phyloP scores from a whole-genome alignment of 306 rosid genomes.

The Vicia sativa region DNA sequence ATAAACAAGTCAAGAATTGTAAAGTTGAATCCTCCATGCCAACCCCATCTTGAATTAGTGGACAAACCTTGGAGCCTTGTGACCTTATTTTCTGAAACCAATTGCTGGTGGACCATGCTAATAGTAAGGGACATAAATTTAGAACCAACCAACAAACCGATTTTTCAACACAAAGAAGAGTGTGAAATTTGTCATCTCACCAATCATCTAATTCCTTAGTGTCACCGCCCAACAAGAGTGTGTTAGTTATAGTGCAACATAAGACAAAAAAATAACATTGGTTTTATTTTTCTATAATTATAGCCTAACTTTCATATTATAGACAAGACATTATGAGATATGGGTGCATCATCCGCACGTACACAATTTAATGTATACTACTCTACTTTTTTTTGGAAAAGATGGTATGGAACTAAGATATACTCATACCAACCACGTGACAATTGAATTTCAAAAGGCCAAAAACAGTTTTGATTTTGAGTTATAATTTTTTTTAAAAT shows the following conservation, averaged over 20 bases:
- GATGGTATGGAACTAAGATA: constrained; percentile 7
- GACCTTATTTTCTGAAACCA: constrained; percentile 50
- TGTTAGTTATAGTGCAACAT: constrained; percentile 8
- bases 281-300: not conserved
- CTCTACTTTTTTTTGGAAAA: not conserved
- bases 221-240: constrained; percentile 49
- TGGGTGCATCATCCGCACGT: constrained; percentile 18
- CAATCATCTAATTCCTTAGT: constrained; percentile 27
- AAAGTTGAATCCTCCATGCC: constrained; percentile 46
- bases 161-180: constrained; percentile 36
- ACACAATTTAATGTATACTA: not conserved
- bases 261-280: constrained; percentile 18
- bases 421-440: constrained; percentile 1
- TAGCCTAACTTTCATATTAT: not conserved
- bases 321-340: not conserved
- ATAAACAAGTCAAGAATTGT: constrained; percentile 41
- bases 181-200: constrained; percentile 46
- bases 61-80: constrained; percentile 60
- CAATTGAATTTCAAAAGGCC: too few species aligned
- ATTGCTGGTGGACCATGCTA: constrained; percentile 58
- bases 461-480: too few species aligned
- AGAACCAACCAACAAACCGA: constrained; percentile 34
- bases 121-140: constrained; percentile 48
- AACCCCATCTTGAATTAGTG: constrained; percentile 53
- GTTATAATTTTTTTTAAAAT: too few species aligned